Percentiles rank a stretch among this genome's conserved stretches.
These are phyloP conservation scores for Cokeromyces recurvatus DNA, from an alignment of 371 early-diverging fungal genomes.

Conservation along the genomic window DNA sequence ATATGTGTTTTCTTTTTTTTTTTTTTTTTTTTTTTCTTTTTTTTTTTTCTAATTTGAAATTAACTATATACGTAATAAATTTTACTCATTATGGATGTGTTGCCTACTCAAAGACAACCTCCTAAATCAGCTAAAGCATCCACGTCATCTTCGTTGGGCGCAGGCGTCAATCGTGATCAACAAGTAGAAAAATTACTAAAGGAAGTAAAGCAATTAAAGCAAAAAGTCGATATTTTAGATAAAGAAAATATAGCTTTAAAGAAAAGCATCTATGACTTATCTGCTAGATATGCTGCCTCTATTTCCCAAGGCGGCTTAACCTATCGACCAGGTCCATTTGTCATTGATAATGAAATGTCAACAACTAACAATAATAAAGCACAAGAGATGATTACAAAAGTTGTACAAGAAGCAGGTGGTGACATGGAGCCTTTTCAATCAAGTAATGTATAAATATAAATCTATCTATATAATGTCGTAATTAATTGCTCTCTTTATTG, in stretches of 20 bases:
- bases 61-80: no score
- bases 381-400: constrained; percentile 45
- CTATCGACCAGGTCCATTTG: constrained; percentile 38
- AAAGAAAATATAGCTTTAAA: constrained; percentile 82
- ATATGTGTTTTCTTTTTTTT: no score
- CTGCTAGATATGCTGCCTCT: constrained; percentile 64
- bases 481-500: not conserved
- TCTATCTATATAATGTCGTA: no score
- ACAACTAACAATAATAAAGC: constrained; percentile 26
- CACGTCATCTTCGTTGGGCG: constrained; percentile 11
- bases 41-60: no score
- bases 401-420: constrained; percentile 43
- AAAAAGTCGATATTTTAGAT: constrained; percentile 73
- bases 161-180: constrained; percentile 40
- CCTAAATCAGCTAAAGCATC: constrained; percentile 9
- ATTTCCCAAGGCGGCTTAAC: constrained; percentile 41
- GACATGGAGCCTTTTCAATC: constrained; percentile 35
- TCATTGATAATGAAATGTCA: constrained; percentile 31
- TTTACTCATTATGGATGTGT: constrained; percentile 19
- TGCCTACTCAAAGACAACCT: constrained; percentile 31
- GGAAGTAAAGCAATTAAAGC: constrained; percentile 73
- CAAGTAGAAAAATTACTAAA: constrained; percentile 61
- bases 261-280: constrained; percentile 81
- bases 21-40: no score
- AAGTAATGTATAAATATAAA: constrained; percentile 5